Conservation (phyloP, 768 basidiomycete species). For the Suillus clintonianus region DNA sequence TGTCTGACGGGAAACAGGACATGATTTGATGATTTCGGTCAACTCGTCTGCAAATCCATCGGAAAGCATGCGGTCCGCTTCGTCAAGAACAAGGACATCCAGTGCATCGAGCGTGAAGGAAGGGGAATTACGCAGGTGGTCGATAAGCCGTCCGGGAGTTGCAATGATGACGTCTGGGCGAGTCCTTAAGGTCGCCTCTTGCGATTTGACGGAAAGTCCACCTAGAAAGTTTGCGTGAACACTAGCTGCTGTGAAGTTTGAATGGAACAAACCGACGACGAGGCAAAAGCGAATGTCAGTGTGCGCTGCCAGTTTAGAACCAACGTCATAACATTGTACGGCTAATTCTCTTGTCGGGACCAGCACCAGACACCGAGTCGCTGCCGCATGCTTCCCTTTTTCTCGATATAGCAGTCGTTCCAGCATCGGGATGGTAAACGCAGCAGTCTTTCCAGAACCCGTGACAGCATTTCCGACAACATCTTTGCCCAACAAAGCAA, state of each 20-base stretch:
- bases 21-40: conserved; percentile 88
- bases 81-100: conserved; percentile 93
- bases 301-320: conserved; percentile 78
- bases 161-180: conserved; percentile 95
- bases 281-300: conserved; percentile 91
- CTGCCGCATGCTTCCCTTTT: conserved; percentile 81
- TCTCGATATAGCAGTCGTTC: conserved; percentile 94
- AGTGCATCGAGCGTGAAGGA: conserved; percentile 90
- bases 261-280: conserved; percentile 66
- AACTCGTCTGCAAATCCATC: conserved; percentile 96
- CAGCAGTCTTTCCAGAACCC: conserved; percentile 97
- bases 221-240: conserved; percentile 45
- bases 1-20: conserved; percentile 87
- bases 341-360: conserved; percentile 96
- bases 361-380: conserved; percentile 87
- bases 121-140: conserved; percentile 94
- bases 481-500: conserved; percentile 93
- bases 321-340: conserved; percentile 94
- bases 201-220: conserved; percentile 90
- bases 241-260: conserved; percentile 6
- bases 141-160: conserved; percentile 96
- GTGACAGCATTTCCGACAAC: conserved; percentile 95
- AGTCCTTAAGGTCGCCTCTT: conserved; percentile 81
- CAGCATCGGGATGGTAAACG: conserved; percentile 92
- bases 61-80: conserved; percentile 96